phyloP scores from a whole-genome alignment of 306 rosid species.

The Malus domestica region DNA sequence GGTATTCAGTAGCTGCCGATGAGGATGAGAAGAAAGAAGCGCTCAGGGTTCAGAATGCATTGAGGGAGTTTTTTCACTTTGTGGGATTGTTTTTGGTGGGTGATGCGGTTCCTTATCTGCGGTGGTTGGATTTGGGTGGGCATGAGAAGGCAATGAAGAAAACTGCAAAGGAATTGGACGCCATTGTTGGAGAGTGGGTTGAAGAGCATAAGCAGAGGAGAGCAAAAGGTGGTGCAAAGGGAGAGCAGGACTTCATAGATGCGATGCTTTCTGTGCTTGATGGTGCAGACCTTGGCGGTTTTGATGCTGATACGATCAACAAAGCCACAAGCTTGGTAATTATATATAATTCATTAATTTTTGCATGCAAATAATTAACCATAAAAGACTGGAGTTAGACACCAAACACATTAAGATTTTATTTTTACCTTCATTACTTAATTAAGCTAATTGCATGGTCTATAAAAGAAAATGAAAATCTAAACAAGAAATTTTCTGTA shows the following conservation, averaged over 20 bases:
- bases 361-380: no score
- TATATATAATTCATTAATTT: no score
- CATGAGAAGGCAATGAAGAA: constrained; percentile 21
- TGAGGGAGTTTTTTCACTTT: background rate
- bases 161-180: constrained; percentile 6
- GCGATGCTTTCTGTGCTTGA: constrained; percentile 4
- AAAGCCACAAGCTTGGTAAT: constrained; percentile 26
- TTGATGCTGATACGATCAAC: constrained; percentile 10
- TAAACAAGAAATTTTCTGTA: no score
- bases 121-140: constrained; percentile 33
- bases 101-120: constrained; percentile 17
- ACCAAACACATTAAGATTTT: no score
- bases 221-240: background rate
- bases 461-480: no score
- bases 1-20: background rate
- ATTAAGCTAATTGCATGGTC: no score
- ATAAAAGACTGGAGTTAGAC: no score
- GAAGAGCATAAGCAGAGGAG: constrained; percentile 16
- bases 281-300: background rate
- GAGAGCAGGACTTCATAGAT: constrained; percentile 16
- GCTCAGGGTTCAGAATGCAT: background rate
- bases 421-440: no score
- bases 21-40: background rate
- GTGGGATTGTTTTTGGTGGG: background rate
- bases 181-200: constrained; percentile 3